Evolutionary conservation across 75 land plant genomes (phyloP).

Genomic region (Pseudotsuga menziesii): DNA sequence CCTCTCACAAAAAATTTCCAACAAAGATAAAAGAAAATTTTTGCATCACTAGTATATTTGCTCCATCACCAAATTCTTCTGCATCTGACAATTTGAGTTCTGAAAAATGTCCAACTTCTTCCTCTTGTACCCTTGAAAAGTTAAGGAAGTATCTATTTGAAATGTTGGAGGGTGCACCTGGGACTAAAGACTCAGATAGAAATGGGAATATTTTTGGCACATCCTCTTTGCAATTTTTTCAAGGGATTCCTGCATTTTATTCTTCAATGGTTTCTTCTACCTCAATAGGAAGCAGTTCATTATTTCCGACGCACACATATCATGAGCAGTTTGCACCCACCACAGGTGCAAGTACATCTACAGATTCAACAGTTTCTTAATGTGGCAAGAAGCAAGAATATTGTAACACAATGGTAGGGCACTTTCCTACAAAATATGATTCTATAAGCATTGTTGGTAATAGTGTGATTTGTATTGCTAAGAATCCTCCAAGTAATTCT

Average conservation of each 20-base stretch:
- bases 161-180: not conserved
- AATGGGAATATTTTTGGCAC: not conserved
- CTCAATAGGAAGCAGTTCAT: not conserved
- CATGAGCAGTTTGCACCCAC: not conserved
- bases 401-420: not conserved
- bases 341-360: not conserved
- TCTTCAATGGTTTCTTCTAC: not conserved
- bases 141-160: not conserved
- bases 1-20: not conserved
- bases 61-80: slow-evolving; percentile 1
- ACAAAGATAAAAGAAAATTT: not conserved
- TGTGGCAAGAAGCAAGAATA: not conserved
- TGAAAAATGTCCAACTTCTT: not conserved
- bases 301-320: not conserved
- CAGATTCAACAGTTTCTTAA: not conserved
- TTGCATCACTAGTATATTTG: not conserved
- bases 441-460: not conserved
- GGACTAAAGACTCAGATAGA: not conserved
- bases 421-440: not conserved
- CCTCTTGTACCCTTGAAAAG: not conserved
- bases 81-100: not conserved
- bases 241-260: not conserved
- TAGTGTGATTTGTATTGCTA: not conserved
- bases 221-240: not conserved
- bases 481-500: not conserved